Evolutionary conservation across 768 basidiomycete genomes (phyloP).

Genomic region (Nidularia sp.): DNA sequence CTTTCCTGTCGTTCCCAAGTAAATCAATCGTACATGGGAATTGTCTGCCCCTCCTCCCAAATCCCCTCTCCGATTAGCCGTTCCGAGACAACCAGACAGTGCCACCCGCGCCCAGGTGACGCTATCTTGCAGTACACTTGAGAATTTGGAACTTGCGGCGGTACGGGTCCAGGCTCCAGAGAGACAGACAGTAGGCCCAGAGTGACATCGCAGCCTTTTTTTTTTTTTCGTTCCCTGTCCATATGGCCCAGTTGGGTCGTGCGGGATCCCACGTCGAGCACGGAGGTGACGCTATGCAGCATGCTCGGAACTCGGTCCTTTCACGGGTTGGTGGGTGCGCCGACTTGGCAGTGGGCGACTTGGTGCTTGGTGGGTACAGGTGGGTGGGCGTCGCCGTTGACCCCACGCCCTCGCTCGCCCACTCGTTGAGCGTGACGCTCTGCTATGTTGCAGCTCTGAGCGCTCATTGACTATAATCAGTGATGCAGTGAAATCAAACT

Average conservation of each 20-base stretch:
- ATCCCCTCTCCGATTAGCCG: background rate
- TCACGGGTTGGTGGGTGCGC: background rate
- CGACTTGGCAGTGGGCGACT: background rate
- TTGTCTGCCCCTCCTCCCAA: background rate
- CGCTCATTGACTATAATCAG: too few species aligned
- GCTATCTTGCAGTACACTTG: background rate
- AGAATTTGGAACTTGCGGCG: background rate
- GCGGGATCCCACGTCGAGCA: slow-evolving; percentile 5
- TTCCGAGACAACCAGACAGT: background rate
- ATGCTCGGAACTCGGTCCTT: background rate
- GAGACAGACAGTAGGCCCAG: too few species aligned
- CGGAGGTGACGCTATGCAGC: background rate
- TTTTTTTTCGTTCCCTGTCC: too few species aligned
- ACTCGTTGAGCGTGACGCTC: too few species aligned
- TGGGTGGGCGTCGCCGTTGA: too few species aligned
- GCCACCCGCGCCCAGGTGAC: background rate
- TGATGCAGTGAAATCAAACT: too few species aligned
- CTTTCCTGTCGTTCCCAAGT: too few species aligned
- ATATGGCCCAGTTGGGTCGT: background rate
- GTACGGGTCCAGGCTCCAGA: too few species aligned
- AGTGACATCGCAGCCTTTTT: too few species aligned
- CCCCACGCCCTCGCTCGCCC: too few species aligned
- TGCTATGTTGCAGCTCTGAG: too few species aligned
- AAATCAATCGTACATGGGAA: background rate
- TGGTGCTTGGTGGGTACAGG: too few species aligned